Conservation (phyloP, 257 asterid species). For the Solanum raphanifolium region DNA sequence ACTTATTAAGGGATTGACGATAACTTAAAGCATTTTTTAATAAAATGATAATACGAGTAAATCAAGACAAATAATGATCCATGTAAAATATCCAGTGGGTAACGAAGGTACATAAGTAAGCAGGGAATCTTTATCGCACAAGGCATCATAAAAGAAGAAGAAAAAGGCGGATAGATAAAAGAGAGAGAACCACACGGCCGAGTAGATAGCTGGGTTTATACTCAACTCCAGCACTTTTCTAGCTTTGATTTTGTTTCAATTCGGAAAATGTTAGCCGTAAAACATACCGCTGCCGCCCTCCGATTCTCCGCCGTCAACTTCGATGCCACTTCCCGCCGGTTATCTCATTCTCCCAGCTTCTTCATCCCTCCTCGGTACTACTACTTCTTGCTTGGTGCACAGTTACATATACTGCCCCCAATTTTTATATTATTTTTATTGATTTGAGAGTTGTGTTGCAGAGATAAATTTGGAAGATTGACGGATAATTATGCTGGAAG, state of each 20-base stretch:
- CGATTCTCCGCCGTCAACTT: conserved; percentile 36
- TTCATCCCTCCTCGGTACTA: conserved; percentile 39
- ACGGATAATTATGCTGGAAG: conserved; percentile 13
- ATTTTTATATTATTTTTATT: neutral
- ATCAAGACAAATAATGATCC: neutral
- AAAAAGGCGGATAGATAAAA: conserved; percentile 10
- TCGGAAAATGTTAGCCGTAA: conserved; percentile 42
- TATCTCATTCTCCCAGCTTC: conserved; percentile 34
- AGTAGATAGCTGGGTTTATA: neutral
- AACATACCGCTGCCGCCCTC: conserved; percentile 39
- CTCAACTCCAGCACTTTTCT: neutral
- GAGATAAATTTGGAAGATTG: conserved; percentile 23
- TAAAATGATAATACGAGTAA: neutral
- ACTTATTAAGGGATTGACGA: too few relatives aligned
- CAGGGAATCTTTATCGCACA: neutral
- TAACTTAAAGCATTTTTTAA: too few relatives aligned
- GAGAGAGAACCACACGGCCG: conserved; percentile 8
- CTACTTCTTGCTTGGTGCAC: neutral
- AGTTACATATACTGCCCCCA: neutral
- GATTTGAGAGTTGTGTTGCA: conserved; percentile 1
- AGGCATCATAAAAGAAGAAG: neutral
- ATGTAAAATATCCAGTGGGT: neutral
- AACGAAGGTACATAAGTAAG: neutral
- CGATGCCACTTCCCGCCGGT: conserved; percentile 16
- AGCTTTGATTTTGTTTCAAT: neutral